Conservation (phyloP, 805 yeast genomes). For the Ascoidea tarda region DNA sequence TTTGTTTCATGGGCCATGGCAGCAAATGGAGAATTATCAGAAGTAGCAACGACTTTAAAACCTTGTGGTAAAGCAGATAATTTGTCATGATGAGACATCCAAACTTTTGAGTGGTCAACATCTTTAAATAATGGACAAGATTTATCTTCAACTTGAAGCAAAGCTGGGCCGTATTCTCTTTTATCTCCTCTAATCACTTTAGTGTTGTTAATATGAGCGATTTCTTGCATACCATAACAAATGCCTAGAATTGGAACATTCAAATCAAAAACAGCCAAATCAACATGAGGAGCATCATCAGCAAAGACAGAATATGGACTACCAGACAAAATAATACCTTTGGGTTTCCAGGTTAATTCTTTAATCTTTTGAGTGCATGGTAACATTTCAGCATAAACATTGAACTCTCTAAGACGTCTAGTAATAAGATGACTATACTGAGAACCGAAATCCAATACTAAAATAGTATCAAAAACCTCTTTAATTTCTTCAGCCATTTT, state of each 20-base stretch:
- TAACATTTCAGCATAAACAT: conserved; percentile 97
- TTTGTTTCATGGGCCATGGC: conserved; percentile 71
- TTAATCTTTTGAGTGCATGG: conserved; percentile 97
- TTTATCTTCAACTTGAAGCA: conserved; percentile 58
- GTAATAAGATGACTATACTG: conserved; percentile 96
- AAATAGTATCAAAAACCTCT: conserved; percentile 85
- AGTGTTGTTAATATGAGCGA: conserved; percentile 95
- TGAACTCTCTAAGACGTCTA: conserved; percentile 94
- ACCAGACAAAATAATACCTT: conserved; percentile 92
- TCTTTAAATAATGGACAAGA: conserved; percentile 66
- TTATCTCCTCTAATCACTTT: conserved; percentile 88
- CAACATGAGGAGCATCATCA: conserved; percentile 94
- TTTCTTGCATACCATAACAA: conserved; percentile 98
- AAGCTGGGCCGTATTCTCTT: conserved; percentile 97
- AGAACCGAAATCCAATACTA: conserved; percentile 96
- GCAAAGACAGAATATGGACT: conserved; percentile 97
- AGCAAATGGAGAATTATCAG: conserved; percentile 91
- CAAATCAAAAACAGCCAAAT: conserved; percentile 80
- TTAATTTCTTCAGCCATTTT: conserved; percentile 39
- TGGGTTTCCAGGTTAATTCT: conserved; percentile 88
- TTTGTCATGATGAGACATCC: conserved; percentile 99
- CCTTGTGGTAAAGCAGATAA: conserved; percentile 81
- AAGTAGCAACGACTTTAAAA: conserved; percentile 77
- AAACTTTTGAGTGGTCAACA: conserved; percentile 88
- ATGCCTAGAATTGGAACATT: conserved; percentile 93